Evolutionary conservation across 2,329 filamentous ascomycete species (phyloP), one percentile per base, ranked within the genome.

Genomic region (Coleophoma eucalyptorum): DNA sequence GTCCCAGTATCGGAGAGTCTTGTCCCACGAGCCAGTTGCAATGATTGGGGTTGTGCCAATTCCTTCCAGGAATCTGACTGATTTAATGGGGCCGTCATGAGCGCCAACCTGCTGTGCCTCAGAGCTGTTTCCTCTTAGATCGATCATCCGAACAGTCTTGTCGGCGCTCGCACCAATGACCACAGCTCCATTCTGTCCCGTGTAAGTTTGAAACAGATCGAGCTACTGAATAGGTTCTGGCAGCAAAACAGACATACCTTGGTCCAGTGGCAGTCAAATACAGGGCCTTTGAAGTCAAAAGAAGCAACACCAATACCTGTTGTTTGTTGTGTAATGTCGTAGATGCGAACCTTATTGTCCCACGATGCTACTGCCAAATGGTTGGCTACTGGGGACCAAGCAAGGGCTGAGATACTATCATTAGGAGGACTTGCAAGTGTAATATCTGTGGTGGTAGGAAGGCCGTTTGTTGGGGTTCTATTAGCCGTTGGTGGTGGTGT

Each of bases 261-360:
- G 69, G 89, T 90, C 80, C 92, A 97, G 62, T 90, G 87, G 55
- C 86, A 85, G 65, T 81, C 86, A 53, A 97, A 73, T 2, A 95
- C 91, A 3, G 91, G 90, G 37, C 80, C 89, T 55, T 89, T 85
- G 70, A 95, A 90, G 61, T 93, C 86, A 66, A 93, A 93, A 52
- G 86, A 74, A 57, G 90, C 89, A 63, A 90, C 90, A 41, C 89
- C 90, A 67, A 89, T 81, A 63, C 87, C 91, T 65, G 87, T 80
- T 33, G 89, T 89, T 57, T 83, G 83, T 50, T 72, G 72, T 58
- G 86, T 83, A 65, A 97, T 89, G 69, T 97, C 90, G 73, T 97
- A 97, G 67, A 97, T 91, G 65, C 91, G 87, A 57, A 97, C 89
- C 69, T 95, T 96, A 76, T 93, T 94, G 72, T 97, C 93, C 93